Evolutionary conservation across 805 yeast species (phyloP), one percentile per base, ranked within the genome.

Genomic region (Pichia membranifaciens): DNA sequence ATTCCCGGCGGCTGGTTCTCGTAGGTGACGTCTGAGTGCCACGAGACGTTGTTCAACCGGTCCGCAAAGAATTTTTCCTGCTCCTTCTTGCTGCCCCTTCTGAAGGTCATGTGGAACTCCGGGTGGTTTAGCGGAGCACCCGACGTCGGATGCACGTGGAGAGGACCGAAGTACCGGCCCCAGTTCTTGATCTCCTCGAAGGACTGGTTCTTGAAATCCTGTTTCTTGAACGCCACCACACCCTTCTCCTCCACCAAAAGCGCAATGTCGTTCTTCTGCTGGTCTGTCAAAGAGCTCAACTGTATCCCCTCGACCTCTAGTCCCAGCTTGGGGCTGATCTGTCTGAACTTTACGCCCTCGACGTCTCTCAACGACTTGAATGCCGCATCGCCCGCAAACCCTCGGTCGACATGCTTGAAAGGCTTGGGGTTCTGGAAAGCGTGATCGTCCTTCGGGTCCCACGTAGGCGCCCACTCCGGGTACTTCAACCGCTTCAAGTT

Each of bases 1-100:
- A 76, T 69, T 10, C 83, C 84, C 10, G 90, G 84, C 4, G 89
- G 84, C 61, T 82, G 87, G 49, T 72, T 71, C 62, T 84, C 90
- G 61, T 81, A 84, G 25, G 87, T 76, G 34, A 82, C 84, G 62
- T 84, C 93, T 2, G 87, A 75, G 64, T 85, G 91, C 85, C 86
- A 84, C 46, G 64, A 59, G 21, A 72, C 67, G 42, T 69, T 68
- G 51, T 66, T 64, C 38, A 69, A 66, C 46, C 64, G 66, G 29
- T 60, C 54, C 7, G 60, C 56, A 47, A 72, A 69, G 5, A 62
- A 63, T 51, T 68, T 59, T 32, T 60, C 65, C 29, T 64, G 60
- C 47, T 68, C 74, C 28, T 62, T 66, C 39, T 63, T 58, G 51
- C 65, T 68, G 10, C 75, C 68, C 51, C 75, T 64, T 54, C 84